Base-by-base conservation (phyloP, 148 eudicot species). In the Cornus controversa region DNA sequence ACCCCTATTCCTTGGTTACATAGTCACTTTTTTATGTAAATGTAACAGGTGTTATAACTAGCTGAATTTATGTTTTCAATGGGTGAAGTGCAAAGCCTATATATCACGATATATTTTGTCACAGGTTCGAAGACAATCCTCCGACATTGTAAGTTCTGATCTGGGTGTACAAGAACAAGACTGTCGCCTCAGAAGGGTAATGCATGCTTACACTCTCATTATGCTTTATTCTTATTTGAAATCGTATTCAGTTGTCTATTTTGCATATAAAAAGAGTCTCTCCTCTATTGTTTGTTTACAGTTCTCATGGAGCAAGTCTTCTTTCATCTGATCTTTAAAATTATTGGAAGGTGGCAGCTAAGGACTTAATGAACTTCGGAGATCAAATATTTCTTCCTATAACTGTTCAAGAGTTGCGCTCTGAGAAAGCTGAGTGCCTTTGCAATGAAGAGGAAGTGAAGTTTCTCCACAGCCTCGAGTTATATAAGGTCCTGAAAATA, bases 61-160 rank as follows among this genome's bases (percentile, higher is more conserved):
- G 64, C 18, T 60, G 64, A 60, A 60, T 8, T 60, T 22, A 15
- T 50, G 10, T 60, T 60, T 60, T 60, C 1, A 22, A 60, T 0
- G 25, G 57, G 64, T 0, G 45, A 40, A 31, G 34, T 31, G 1
- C 34, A 2, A 64, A 45, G 16, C 67, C 23, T 14, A 18, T 72
- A 31, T 47, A 37, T 76, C 29, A 50, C 53, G 40, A 31, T 45
- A 42, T 58, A 45, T 57, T 31, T 47, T 72, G 40, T 36, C 83
- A 57, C 84, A 93, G 99, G 97, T 96, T 69, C 87, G 98, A 84
- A 89, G 89, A 82, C 90, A 91, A 70, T 84, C 86, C 71, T 66
- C 77, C 1, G 77, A 75, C 64, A 68, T 45, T 29, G 67, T 76
- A 54, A 78, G 60, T 67, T 79, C 74, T 34, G 70, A 73, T 66